These are phyloP conservation scores for Naganishia cerealis DNA, from an alignment of 1,284 basidiomycete genomes.

Conservation along the genomic window DNA sequence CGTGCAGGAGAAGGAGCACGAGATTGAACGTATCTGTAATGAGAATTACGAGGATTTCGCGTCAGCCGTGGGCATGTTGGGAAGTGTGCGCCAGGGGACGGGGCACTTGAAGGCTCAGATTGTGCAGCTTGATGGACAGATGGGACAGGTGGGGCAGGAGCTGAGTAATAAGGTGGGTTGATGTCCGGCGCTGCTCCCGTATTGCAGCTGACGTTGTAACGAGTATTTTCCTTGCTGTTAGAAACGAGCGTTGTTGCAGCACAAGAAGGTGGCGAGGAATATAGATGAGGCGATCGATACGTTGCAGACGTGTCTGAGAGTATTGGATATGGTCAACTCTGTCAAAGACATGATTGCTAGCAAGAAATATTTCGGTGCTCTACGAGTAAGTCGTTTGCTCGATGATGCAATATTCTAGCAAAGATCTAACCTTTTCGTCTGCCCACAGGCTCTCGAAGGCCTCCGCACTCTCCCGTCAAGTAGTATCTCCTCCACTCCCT, in stretches of 20 bases:
- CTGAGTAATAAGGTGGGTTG: slow-evolving; percentile 73
- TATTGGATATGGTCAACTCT: slow-evolving; percentile 90
- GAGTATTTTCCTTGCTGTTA: slow-evolving; percentile 30
- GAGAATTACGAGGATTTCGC: slow-evolving; percentile 98
- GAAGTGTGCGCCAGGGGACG: slow-evolving; percentile 79
- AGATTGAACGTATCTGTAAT: slow-evolving; percentile 93
- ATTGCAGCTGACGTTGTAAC: neutral
- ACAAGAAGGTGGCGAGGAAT: slow-evolving; percentile 86
- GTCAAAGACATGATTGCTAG: slow-evolving; percentile 89
- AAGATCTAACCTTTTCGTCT: slow-evolving; percentile 1
- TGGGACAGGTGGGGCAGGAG: slow-evolving; percentile 69
- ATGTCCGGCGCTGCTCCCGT: too few species aligned
- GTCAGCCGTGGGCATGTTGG: slow-evolving; percentile 87
- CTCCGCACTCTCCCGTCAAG: slow-evolving; percentile 87
- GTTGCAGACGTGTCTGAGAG: slow-evolving; percentile 83
- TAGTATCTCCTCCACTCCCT: slow-evolving; percentile 85
- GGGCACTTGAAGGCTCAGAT: slow-evolving; percentile 59
- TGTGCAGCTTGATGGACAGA: slow-evolving; percentile 61
- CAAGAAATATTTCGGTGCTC: slow-evolving; percentile 92
- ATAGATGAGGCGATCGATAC: slow-evolving; percentile 95
- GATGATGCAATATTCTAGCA: neutral
- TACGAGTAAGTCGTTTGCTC: slow-evolving; percentile 69
- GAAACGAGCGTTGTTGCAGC: slow-evolving; percentile 82
- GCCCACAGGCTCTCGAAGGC: slow-evolving; percentile 78
- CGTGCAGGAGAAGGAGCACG: slow-evolving; percentile 87